Evolutionary conservation across 192 early-diverging fungal species (phyloP), one percentile per base, ranked within the genome.

Genomic region (Spinellus fusiger): DNA sequence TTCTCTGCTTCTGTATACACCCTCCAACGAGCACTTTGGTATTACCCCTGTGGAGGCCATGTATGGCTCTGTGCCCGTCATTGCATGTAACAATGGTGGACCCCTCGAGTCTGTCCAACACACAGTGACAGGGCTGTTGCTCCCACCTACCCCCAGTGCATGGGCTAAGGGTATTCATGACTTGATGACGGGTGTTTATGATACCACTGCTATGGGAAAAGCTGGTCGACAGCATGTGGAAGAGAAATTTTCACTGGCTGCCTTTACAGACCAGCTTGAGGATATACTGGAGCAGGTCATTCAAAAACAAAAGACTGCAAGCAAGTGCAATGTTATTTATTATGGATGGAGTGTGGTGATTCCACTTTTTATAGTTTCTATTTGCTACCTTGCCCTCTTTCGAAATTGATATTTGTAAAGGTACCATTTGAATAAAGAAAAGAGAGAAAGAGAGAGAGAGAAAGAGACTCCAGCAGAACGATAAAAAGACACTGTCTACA

Each of bases 21-120:
- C 95, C 13, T 81, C 82, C 10, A 84, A 92, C 71, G 95, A 98
- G 69, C 95, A 98, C 65, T 91, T 98, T 65, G 95, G 95, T 0
- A 98, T 98, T 51, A 92, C 93, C n/a, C 95, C 95, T 1, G 81
- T 98, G 0, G 95, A 98, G 65, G 91, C 91, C 50, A 96, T 98
- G 95, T 94, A 93, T 70, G 82, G 83, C 54, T 67, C 79, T 28
- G 70, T 91, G 13, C 95, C 95, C 5, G 95, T 96, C 1, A 80
- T 98, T 15, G 95, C 95, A 0, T 81, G 76, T 27, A 88, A 93
- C 69, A 87, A 73, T 55, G 95, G 92, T 31, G 93, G 94, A 0
- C 94, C 93, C 3, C 80, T 78, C 15, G 95, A 98, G 62, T 89
- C 89, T 10, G 68, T 98, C 5, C 60, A 74, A 31, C 69, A 94